Evolutionary conservation across 1,284 basidiomycete genomes (phyloP).

Genomic region (Apiotrichum laibachii): DNA sequence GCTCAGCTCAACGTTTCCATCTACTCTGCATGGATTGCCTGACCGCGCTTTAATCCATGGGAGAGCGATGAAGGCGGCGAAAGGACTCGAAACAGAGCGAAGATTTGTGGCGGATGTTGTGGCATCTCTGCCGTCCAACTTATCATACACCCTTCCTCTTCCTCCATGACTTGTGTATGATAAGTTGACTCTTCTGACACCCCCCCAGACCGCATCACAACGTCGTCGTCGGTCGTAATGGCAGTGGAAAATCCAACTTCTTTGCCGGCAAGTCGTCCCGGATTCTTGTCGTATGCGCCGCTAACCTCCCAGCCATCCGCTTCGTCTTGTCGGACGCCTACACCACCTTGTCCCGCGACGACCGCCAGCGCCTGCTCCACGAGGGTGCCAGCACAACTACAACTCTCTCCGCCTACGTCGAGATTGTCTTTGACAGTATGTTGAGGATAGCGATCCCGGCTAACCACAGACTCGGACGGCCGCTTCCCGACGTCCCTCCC

Average conservation of each 20-base stretch:
- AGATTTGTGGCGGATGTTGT: too few species aligned
- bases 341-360: conserved; percentile 89
- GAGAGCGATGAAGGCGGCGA: too few species aligned
- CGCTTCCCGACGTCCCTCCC: conserved; percentile 85
- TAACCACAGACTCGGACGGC: conserved; percentile 59
- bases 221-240: conserved; percentile 91
- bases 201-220: conserved; percentile 60
- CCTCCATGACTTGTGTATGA: too few species aligned
- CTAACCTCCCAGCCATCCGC: conserved; percentile 67
- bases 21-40: too few species aligned
- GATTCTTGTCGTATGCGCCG: not conserved
- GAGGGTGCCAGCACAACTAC: conserved; percentile 86
- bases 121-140: too few species aligned
- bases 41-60: too few species aligned
- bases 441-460: not conserved
- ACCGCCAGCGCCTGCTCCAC: conserved; percentile 85
- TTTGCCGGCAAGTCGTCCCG: conserved; percentile 65
- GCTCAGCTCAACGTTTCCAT: too few species aligned
- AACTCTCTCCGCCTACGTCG: conserved; percentile 89
- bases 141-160: too few species aligned
- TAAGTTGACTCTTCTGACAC: too few species aligned
- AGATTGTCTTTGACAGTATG: conserved; percentile 75
- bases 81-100: too few species aligned
- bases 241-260: conserved; percentile 95
- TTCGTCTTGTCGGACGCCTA: conserved; percentile 98